These are phyloP conservation scores for Calendula officinalis DNA, from an alignment of 129 eudicot species.

Conservation along the genomic window DNA sequence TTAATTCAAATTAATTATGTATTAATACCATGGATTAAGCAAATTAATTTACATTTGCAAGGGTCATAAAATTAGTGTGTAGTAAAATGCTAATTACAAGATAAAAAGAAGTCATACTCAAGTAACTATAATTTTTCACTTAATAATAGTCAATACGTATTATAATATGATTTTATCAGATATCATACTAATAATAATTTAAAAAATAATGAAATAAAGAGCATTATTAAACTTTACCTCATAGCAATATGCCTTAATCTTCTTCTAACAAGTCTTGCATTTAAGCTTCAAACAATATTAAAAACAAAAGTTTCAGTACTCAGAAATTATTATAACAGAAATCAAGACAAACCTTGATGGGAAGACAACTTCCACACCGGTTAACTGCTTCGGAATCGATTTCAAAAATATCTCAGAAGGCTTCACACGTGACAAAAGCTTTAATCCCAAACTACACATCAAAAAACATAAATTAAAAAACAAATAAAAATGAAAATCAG, in stretches of 20 bases:
- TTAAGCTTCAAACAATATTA: conserved; percentile 55
- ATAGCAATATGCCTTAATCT: conserved; percentile 86
- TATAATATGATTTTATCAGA: not conserved
- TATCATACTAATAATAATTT: not conserved
- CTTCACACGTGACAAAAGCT: conserved; percentile 81
- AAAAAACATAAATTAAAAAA: not conserved
- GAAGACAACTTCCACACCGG: conserved; percentile 59
- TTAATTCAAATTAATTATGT: conserved; percentile 9
- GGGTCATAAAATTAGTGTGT: no score
- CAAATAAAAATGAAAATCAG: no score
- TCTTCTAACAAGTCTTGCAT: conserved; percentile 87
- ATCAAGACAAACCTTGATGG: conserved; percentile 69
- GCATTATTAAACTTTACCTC: conserved; percentile 50
- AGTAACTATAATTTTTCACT: no score
- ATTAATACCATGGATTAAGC: not conserved
- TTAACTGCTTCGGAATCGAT: conserved; percentile 78
- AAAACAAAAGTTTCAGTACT: conserved; percentile 12
- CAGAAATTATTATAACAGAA: not conserved
- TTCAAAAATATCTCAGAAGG: conserved; percentile 93
- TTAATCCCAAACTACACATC: conserved; percentile 65
- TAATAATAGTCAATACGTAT: no score
- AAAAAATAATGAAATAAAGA: not conserved
- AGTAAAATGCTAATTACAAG: no score
- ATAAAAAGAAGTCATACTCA: no score
- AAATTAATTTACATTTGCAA: not conserved